phyloP scores from a whole-genome alignment of 768 basidiomycete species.

The Mycena venus region DNA sequence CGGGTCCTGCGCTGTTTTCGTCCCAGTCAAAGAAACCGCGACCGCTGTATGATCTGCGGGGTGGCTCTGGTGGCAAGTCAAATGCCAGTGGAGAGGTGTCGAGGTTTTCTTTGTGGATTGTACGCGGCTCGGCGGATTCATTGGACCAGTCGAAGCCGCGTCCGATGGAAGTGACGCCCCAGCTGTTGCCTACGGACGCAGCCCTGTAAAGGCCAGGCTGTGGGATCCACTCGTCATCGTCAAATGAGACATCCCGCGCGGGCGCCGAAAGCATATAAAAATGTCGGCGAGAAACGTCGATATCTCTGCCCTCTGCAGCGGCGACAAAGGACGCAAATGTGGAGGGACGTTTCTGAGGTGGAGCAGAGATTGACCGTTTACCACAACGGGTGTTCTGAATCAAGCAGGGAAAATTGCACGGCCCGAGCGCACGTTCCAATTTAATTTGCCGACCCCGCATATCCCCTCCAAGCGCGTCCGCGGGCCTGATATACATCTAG shows the following conservation, averaged over 20 bases:
- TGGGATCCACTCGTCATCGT: conserved; percentile 78
- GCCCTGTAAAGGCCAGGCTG: conserved; percentile 69
- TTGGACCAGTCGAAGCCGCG: conserved; percentile 84
- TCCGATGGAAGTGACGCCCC: conserved; percentile 89
- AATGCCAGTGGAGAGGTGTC: conserved; percentile 36
- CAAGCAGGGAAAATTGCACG: not conserved
- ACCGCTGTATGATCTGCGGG: not conserved
- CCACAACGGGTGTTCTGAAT: not conserved
- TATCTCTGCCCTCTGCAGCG: conserved; percentile 13
- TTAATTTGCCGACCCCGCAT: not conserved
- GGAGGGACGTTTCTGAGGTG: not conserved
- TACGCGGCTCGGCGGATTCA: conserved; percentile 26
- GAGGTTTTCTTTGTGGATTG: conserved; percentile 13
- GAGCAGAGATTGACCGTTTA: conserved; percentile 8
- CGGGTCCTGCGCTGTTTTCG: not conserved
- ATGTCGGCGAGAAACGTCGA: conserved; percentile 9
- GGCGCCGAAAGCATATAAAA: conserved; percentile 50
- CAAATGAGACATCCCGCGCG: conserved; percentile 72
- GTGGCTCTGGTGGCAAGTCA: conserved; percentile 27
- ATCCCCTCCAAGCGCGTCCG: not conserved
- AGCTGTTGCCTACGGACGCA: conserved; percentile 81
- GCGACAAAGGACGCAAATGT: conserved; percentile 10
- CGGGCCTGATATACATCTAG: not conserved
- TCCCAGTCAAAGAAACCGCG: conserved; percentile 36
- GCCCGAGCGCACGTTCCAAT: not conserved